Evolutionary conservation across 2,329 filamentous ascomycete genomes (phyloP).

Genomic region (Dactylella cylindrospora): DNA sequence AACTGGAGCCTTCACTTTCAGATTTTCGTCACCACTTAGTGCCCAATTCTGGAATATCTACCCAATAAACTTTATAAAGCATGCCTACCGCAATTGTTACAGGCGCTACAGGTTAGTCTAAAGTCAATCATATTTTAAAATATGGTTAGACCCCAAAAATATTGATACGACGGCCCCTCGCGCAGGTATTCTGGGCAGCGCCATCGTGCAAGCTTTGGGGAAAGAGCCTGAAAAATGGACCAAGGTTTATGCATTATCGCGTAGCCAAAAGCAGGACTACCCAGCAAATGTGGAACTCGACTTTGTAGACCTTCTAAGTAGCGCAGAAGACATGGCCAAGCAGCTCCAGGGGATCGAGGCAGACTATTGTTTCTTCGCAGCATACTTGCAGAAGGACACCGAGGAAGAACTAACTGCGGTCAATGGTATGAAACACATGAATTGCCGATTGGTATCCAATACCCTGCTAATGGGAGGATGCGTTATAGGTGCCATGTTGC

Average conservation of each 20-base stretch:
- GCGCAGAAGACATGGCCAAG: slow-evolving; percentile 6
- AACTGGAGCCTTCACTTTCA: too few relatives aligned
- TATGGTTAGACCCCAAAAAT: neutral
- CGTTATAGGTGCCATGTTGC: slow-evolving; percentile 53
- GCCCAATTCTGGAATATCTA: too few relatives aligned
- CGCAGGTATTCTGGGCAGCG: slow-evolving; percentile 9
- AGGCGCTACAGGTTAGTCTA: slow-evolving; percentile 11
- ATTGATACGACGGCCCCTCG: neutral
- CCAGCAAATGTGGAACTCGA: slow-evolving; percentile 10
- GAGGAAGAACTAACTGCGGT: slow-evolving; percentile 16
- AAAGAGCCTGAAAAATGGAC: slow-evolving; percentile 14
- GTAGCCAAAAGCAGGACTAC: slow-evolving; percentile 10
- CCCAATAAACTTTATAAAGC: neutral
- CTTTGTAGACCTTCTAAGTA: slow-evolving; percentile 7
- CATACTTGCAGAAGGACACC: slow-evolving; percentile 17
- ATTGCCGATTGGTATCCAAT: neutral
- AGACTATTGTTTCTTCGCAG: slow-evolving; percentile 24
- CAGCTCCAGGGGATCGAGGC: slow-evolving; percentile 7
- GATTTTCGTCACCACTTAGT: too few relatives aligned
- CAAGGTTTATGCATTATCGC: slow-evolving; percentile 13
- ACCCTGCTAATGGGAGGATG: neutral
- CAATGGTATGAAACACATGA: slow-evolving; percentile 4
- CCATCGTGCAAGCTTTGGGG: slow-evolving; percentile 14
- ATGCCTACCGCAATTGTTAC: slow-evolving; percentile 20
- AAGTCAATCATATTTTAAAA: neutral